Conservation (phyloP, 1,284 basidiomycete genomes). For the Amylostereum chailletii region DNA sequence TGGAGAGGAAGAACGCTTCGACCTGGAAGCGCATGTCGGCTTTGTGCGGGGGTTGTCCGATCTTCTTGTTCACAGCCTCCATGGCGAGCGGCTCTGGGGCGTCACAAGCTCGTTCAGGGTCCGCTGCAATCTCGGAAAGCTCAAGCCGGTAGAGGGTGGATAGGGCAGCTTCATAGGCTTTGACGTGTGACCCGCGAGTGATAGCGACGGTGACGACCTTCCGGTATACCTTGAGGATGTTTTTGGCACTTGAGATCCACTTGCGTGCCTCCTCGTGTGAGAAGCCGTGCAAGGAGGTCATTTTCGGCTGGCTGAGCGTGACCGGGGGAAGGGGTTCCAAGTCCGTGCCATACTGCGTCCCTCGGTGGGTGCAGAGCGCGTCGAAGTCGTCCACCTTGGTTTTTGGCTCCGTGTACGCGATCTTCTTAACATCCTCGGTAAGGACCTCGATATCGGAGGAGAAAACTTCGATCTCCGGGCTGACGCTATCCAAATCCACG, state of each 20-base stretch:
- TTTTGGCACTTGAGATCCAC: constrained; percentile 28
- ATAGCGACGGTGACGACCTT: constrained; percentile 26
- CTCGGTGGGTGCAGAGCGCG: constrained; percentile 7
- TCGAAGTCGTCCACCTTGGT: constrained; percentile 5
- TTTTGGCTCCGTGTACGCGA: neutral
- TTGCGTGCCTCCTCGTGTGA: constrained; percentile 19
- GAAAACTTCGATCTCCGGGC: constrained; percentile 20
- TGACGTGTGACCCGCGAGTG: constrained; percentile 38
- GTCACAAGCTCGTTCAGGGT: constrained; percentile 27
- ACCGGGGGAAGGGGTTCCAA: constrained; percentile 9
- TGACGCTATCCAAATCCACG: constrained; percentile 24
- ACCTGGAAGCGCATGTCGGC: constrained; percentile 47
- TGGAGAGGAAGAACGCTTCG: constrained; percentile 41
- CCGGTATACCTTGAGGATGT: constrained; percentile 28
- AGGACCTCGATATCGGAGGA: constrained; percentile 3
- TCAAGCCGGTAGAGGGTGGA: constrained; percentile 39
- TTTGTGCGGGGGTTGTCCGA: constrained; percentile 45
- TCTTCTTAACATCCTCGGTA: constrained; percentile 10
- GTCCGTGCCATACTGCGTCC: constrained; percentile 11
- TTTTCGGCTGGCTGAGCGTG: constrained; percentile 13
- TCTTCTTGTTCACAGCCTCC: constrained; percentile 33
- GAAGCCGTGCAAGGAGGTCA: constrained; percentile 21
- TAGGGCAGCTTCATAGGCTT: constrained; percentile 46
- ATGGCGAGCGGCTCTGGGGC: constrained; percentile 37
- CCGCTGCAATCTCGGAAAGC: constrained; percentile 24